Base-by-base conservation (phyloP, 805 yeast genomes). In the Saccharomycopsis synnaedendra region DNA sequence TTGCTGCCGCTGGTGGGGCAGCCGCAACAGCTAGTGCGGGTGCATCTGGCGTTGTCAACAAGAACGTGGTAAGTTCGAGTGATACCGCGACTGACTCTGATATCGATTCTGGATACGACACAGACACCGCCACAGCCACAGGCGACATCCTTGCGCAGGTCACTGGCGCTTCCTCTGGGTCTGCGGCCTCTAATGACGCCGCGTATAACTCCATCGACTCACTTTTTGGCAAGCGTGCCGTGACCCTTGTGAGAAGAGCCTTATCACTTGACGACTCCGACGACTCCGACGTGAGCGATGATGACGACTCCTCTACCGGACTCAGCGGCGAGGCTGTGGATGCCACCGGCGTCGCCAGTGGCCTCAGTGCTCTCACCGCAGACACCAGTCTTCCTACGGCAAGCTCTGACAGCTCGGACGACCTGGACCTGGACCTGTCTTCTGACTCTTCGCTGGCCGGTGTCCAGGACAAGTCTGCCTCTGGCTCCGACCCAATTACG, bases 401-500 rank as follows among this genome's bases (percentile, higher is more conserved):
- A 32, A 27, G 36, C 39, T 32, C 10, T 6, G 35, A 19, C 11
- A 19, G 32, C 28, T 28, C 45, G 9, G 37, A 29, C 5, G 38
- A 29, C 5, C 31, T 9, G 32, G 19, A 19, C 19, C 32, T 45
- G 10, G 42, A 11, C 29, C 3, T 42, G 7, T 40, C 32, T 32
- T 8, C 46, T 8, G 37, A 19, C n/a, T 27, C 43, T 34, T 37
- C 51, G 8, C 39, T 30, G 29, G 34, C 42, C 28, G 32, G 33
- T 9, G 33, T 19, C 8, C 8, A 6, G 38, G 37, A 29, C 27
- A 30, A 43, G 31, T 8, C 41, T 30, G 32, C 39, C 40, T 31
- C 48, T 5, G 45, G 33, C n/a, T 6, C 33, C n/a, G 53, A 42
- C 47, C 59, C 54, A 43, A 56, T 55, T 29, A 36, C 43, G 9